Evolutionary conservation across 1,284 basidiomycete species (phyloP).

Genomic region (Coriolopsis trogii): DNA sequence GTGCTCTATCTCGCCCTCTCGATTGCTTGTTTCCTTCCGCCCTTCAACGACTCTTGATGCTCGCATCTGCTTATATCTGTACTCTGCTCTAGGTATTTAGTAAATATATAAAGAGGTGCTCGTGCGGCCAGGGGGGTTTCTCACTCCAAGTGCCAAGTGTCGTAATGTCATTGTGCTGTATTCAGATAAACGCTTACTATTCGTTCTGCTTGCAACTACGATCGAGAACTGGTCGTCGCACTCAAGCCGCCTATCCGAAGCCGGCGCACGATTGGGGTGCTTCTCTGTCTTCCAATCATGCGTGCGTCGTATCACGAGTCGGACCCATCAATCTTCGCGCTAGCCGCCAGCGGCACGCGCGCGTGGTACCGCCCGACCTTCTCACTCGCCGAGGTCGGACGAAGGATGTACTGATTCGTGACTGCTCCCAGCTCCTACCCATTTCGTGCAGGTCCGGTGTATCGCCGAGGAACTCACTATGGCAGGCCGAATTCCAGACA

Average conservation of each 20-base stretch:
- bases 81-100: too few species aligned
- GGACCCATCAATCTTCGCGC: conserved; percentile 15
- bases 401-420: neutral
- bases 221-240: conserved; percentile 8
- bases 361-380: neutral
- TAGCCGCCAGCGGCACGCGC: neutral
- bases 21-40: neutral
- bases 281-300: conserved; percentile 22
- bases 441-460: conserved; percentile 7
- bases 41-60: too few species aligned
- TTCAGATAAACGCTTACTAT: conserved; percentile 8
- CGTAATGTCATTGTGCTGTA: conserved; percentile 14
- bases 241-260: conserved; percentile 16
- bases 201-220: neutral
- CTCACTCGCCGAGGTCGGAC: neutral
- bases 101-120: too few species aligned
- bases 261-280: conserved; percentile 10
- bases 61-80: too few species aligned
- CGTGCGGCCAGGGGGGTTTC: too few species aligned
- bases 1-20: neutral
- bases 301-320: conserved; percentile 13
- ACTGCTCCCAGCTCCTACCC: neutral
- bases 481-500: conserved; percentile 1
- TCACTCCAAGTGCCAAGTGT: conserved; percentile 1
- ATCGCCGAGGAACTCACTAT: conserved; percentile 17